Evolutionary conservation across 352 stramenopile genomes (phyloP), one percentile per base, ranked within the genome.

Genomic region (Pythium aquatile): DNA sequence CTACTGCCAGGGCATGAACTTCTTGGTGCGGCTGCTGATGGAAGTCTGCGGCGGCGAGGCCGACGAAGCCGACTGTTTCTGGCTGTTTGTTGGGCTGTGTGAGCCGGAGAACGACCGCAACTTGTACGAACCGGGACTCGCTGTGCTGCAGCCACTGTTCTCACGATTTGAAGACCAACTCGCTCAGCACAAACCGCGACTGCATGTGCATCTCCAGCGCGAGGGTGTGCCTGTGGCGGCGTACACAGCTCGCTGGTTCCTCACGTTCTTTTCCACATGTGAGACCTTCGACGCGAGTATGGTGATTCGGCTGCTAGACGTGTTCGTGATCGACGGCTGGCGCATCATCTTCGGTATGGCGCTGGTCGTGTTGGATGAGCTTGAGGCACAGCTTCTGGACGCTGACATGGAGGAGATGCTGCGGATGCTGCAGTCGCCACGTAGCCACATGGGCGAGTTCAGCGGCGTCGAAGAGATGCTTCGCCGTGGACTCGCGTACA

Each of bases 1-100:
- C 16, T 96, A 96, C 65, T 94, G 84, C 61, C 87, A 96, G 72
- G 87, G 87, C n/a, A 93, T 96, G 83, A 91, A 88, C 35, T 93
- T 94, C 46, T 69, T 96, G 46, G 82, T 92, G 6, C 74, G 82
- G 0, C 76, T 92, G 40, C 63, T 96, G 13, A 75, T 89, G 29
- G 81, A 93, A 42, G 77, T 90, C 11, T 70, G 63, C 51, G 57
- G 63, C n/a, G 63, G 63, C 40, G 72, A 79, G 0, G 69, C 82
- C 5, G 76, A 87, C 44, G 83, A 94, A 66, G 81, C 81, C 24
- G 79, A 91, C 24, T 82, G 88, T 55, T 94, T 94, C 65, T 94
- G 85, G 85, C 60, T 91, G 29, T 94, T 94, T 59, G 83, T 91
- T 1, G 81, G 81, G 0, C 79, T 94, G 14, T 90, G 76, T 4